Base-by-base conservation (phyloP, 192 early-diverging fungal species). In the Backusella psychrophila region DNA sequence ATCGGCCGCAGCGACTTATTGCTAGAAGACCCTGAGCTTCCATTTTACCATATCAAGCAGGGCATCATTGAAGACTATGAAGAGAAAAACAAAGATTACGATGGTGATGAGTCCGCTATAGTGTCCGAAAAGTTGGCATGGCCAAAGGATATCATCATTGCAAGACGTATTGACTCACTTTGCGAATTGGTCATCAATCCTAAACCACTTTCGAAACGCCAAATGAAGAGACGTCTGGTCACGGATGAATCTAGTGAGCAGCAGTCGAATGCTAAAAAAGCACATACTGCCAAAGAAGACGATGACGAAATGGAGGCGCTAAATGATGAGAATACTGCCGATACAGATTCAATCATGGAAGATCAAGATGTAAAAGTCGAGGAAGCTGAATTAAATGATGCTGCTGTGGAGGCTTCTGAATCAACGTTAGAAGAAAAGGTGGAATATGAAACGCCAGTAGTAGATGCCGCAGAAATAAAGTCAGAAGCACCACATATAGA, bases 1-100 rank as follows among this genome's bases (percentile, higher is more conserved):
- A 79, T 90, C 33, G 86, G 85, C 46, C 85, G 92, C 31, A 84
- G 81, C 67, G 94, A 95, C 75, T 70, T 92, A 23, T 87, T 94
- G 66, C 81, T 91, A 4, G 85, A 86, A 67, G 92, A 90, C 44
- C 74, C 78, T 26, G 84, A 87, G 3, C 59, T 90, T 41, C 85
- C 88, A 17, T 90, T 90, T 74, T 73, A 75, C 21, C 75, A 79
- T n/a, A 82, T 87, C 53, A 81, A 76, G 19, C 77, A 79, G 14
- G 73, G 80, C 41, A 79, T 83, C 49, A 23, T 72, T 3, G 72
- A 73, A 8, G 75, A 74, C 5, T 52, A 75, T 23, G 56, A 63
- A n/a, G 71, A 75, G 44, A 68, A 52, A 6, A 42, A 72, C 11
- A 53, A 75, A 19, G 75, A 71, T 2, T 35, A 8, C n/a, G 80